phyloP scores from a whole-genome alignment of 306 rosid species.

The Luffa acutangula region DNA sequence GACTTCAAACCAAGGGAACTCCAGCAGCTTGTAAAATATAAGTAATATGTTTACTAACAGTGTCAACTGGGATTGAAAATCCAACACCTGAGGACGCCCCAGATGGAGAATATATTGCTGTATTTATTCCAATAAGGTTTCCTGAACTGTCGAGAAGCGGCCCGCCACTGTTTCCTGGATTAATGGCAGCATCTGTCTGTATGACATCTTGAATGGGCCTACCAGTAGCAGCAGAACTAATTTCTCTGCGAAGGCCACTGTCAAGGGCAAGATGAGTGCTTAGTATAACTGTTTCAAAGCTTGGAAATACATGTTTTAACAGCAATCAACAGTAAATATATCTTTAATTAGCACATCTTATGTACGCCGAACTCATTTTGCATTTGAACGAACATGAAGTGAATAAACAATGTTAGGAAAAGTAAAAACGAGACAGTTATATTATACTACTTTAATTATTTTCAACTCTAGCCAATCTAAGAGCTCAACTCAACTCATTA shows the following conservation, averaged over 20 bases:
- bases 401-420: neutral
- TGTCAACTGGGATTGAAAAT: slow-evolving; percentile 95
- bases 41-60: slow-evolving; percentile 41
- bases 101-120: slow-evolving; percentile 94
- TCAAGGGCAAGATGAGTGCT: slow-evolving; percentile 1
- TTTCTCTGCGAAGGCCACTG: slow-evolving; percentile 97
- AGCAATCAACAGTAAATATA: neutral
- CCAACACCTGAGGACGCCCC: slow-evolving; percentile 99
- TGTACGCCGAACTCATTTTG: neutral
- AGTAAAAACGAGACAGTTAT: neutral
- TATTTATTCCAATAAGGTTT: slow-evolving; percentile 88
- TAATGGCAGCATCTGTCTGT: slow-evolving; percentile 99
- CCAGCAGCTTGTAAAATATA: neutral
- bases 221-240: slow-evolving; percentile 98
- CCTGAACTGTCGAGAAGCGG: slow-evolving; percentile 98
- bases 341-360: neutral
- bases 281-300: neutral
- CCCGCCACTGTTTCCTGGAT: slow-evolving; percentile 98
- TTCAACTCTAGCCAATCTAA: neutral
- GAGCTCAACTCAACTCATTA: no score
- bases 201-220: slow-evolving; percentile 98
- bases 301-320: neutral
- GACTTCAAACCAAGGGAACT: slow-evolving; percentile 3
- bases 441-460: neutral
- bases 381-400: neutral